Evolutionary conservation across 306 rosid species (phyloP).

Genomic region (Malus sylvestris): DNA sequence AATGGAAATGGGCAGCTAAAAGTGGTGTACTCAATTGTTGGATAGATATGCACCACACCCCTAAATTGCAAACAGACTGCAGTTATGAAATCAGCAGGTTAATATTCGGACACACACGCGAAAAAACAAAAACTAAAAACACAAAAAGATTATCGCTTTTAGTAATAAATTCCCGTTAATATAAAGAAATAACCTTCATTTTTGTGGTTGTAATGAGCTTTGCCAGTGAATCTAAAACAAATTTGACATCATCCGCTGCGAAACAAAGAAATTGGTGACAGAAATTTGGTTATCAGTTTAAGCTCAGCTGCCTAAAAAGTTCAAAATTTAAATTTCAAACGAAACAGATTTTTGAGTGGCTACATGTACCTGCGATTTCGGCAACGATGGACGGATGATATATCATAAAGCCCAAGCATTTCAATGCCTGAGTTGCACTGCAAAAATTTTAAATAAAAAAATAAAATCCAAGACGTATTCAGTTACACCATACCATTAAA

Average conservation of each 20-base stretch:
- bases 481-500: neutral
- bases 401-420: constrained; percentile 80
- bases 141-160: neutral
- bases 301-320: neutral
- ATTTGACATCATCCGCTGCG: constrained; percentile 50
- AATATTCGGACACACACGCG: neutral
- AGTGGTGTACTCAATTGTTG: constrained; percentile 41
- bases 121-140: neutral
- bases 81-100: constrained; percentile 10
- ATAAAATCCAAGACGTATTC: neutral
- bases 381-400: constrained; percentile 57
- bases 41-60: constrained; percentile 78
- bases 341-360: neutral
- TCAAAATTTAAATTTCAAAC: neutral
- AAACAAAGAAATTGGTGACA: neutral
- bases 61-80: constrained; percentile 82
- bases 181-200: constrained; percentile 39
- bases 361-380: constrained; percentile 35
- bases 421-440: constrained; percentile 72
- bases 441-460: neutral
- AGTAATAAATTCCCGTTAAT: neutral
- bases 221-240: constrained; percentile 45
- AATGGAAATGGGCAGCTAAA: constrained; percentile 39
- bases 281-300: neutral
- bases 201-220: constrained; percentile 56